Conservation (phyloP, 2,329 filamentous ascomycete genomes). For the Cercospora nicotianae region DNA sequence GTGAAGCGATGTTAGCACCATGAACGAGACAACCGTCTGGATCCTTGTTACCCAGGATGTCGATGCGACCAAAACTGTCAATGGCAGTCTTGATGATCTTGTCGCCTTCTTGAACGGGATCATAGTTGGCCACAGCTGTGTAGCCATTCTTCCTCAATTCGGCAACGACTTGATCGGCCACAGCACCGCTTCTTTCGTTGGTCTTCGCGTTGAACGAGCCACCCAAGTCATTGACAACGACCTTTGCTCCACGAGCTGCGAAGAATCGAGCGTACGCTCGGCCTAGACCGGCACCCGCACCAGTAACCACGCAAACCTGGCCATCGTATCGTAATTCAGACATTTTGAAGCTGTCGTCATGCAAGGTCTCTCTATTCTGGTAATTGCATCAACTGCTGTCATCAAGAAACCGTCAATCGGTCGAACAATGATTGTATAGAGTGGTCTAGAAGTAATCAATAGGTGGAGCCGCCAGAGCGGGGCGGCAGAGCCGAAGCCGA, state of each 20-base stretch:
- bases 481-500: slow-evolving; percentile 13
- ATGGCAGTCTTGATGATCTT: slow-evolving; percentile 88
- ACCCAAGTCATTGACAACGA: slow-evolving; percentile 93
- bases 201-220: slow-evolving; percentile 90
- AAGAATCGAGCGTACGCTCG: slow-evolving; percentile 85
- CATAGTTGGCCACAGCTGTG: slow-evolving; percentile 94
- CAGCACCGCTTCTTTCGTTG: slow-evolving; percentile 65
- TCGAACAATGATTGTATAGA: neutral
- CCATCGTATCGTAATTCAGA: slow-evolving; percentile 70
- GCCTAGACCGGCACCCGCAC: slow-evolving; percentile 76
- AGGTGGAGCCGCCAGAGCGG: slow-evolving; percentile 1
- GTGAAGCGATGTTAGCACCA: neutral
- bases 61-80: slow-evolving; percentile 76
- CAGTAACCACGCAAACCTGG: slow-evolving; percentile 82
- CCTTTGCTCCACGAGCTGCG: slow-evolving; percentile 81
- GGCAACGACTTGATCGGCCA: slow-evolving; percentile 76
- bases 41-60: slow-evolving; percentile 60
- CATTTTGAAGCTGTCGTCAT: slow-evolving; percentile 12
- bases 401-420: neutral
- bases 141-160: slow-evolving; percentile 83
- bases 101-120: slow-evolving; percentile 87
- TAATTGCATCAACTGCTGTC: neutral
- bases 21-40: slow-evolving; percentile 56
- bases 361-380: neutral
- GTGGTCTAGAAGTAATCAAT: neutral